Evolutionary conservation across 2,329 filamentous ascomycete species (phyloP).

Genomic region (Zymoseptoria ardabiliae): DNA sequence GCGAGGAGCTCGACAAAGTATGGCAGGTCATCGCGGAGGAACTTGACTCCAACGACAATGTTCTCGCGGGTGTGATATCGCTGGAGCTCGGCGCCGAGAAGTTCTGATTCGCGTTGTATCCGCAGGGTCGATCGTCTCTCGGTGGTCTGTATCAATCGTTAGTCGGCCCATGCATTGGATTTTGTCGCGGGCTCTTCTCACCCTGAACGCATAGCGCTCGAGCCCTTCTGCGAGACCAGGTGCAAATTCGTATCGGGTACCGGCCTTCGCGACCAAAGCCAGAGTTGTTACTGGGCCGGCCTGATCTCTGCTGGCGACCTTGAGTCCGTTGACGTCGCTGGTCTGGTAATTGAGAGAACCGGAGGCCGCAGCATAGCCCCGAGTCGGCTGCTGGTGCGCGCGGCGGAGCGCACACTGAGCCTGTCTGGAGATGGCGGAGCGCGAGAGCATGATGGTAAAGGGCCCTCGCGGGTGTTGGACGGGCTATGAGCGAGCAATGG

Average conservation of each 20-base stretch:
- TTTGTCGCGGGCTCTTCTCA: slow-evolving; percentile 33
- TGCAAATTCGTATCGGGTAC: slow-evolving; percentile 82
- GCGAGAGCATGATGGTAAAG: slow-evolving; percentile 53
- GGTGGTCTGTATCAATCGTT: slow-evolving; percentile 58
- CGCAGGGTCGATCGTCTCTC: slow-evolving; percentile 79
- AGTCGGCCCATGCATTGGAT: slow-evolving; percentile 7
- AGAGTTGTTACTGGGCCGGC: slow-evolving; percentile 84
- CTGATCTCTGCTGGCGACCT: slow-evolving; percentile 85
- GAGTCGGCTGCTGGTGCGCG: slow-evolving; percentile 52
- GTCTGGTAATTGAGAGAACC: slow-evolving; percentile 81
- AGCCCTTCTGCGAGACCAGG: slow-evolving; percentile 86
- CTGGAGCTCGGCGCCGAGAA: slow-evolving; percentile 83
- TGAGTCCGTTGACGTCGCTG: slow-evolving; percentile 77
- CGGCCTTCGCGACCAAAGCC: slow-evolving; percentile 86
- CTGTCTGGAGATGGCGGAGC: slow-evolving; percentile 57
- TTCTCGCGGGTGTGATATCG: slow-evolving; percentile 90
- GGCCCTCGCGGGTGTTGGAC: slow-evolving; percentile 20
- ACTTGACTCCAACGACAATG: slow-evolving; percentile 85
- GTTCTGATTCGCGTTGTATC: slow-evolving; percentile 90
- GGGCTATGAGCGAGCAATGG: slow-evolving; percentile 16
- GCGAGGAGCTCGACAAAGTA: slow-evolving; percentile 95
- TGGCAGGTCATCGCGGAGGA: slow-evolving; percentile 89
- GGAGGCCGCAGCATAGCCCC: slow-evolving; percentile 61
- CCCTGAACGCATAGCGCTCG: slow-evolving; percentile 97
- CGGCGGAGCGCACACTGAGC: slow-evolving; percentile 55